Percentiles rank a stretch among this genome's conserved stretches.
Conservation (phyloP, 169 alveolate genomes). For the Plasmodium berghei region DNA sequence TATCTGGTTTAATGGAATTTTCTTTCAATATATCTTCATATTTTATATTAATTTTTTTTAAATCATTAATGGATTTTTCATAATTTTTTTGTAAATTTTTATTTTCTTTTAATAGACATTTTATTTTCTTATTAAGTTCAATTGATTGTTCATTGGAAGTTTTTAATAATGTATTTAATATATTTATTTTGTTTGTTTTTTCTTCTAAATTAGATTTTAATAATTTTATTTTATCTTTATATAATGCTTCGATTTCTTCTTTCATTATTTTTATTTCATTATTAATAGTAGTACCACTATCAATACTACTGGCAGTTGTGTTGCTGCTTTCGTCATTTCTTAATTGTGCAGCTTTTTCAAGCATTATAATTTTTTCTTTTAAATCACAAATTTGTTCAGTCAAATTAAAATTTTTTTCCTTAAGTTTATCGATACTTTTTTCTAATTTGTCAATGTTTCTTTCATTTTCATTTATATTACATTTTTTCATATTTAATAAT, state of each 20-base stretch:
- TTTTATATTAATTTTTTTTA: constrained; percentile 48
- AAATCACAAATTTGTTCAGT: constrained; percentile 49
- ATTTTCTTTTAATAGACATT: constrained; percentile 44
- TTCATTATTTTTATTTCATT: constrained; percentile 25
- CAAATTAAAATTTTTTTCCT: constrained; percentile 28
- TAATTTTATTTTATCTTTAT: constrained; percentile 38
- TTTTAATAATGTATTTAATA: constrained; percentile 51
- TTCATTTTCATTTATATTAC: constrained; percentile 33
- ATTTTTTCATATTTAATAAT: constrained; percentile 23
- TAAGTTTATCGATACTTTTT: constrained; percentile 18
- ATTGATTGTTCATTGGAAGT: constrained; percentile 65
- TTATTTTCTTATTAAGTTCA: constrained; percentile 45
- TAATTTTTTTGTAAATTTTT: constrained; percentile 54
- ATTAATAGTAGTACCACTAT: neutral
- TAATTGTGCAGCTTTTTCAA: constrained; percentile 11
- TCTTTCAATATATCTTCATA: constrained; percentile 16
- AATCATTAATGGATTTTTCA: constrained; percentile 51
- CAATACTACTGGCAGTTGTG: neutral
- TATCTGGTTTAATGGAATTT: neutral
- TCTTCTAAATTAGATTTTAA: constrained; percentile 58
- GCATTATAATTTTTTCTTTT: constrained; percentile 21
- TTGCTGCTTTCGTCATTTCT: neutral
- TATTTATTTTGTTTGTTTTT: constrained; percentile 31
- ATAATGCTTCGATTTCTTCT: constrained; percentile 38
- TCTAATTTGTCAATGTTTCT: constrained; percentile 15